Evolutionary conservation across 305 asterid genomes (phyloP), one percentile per base, ranked within the genome.

Genomic region (Fraxinus velutina): DNA sequence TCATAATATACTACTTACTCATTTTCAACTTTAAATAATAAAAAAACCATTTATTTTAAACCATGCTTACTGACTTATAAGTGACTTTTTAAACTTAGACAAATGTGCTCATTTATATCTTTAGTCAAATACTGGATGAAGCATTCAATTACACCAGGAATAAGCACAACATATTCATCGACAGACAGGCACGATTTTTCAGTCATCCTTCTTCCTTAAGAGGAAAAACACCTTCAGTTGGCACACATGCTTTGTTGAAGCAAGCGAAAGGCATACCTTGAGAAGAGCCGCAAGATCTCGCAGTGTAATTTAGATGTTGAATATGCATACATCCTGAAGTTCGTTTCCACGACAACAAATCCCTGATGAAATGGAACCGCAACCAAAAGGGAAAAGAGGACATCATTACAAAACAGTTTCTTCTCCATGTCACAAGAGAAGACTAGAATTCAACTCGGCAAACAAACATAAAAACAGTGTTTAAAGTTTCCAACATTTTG

Each of bases 321-420:
- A 85, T 96, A 96, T 44, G 99, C 97, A 79, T 96, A 96, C 88
- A 93, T 60, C 86, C 97, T 93, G 84, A 96, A 94, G 88, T 96
- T 96, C 42, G 99, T 96, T 87, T 96, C 99, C 87, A 96, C 93
- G 3, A 96, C 97, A 83, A 96, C 96, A 87, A 87, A 94, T 73
- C 99, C 99, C 99, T 96, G 92, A 83, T 34, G 70, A 81, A 77
- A 84, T 76, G 24, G 47, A 73, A 52, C 21, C 24, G n/a, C 73
- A 47, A 57, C 13, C 73, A 44, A 72, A 71, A 32, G 5, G 8
- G 1, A 17, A 36, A 5, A 78, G 70, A 70, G 57, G 79, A 33
- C 77, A 50, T 70, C 21, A 73, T 10, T 19, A 77, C 24, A 74
- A 10, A 62, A 73, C 72, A 76, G 32, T 75, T 29, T 62, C 75